Evolutionary conservation across 192 early-diverging fungal species (phyloP).

Genomic region (Chytriomyces sp.): DNA sequence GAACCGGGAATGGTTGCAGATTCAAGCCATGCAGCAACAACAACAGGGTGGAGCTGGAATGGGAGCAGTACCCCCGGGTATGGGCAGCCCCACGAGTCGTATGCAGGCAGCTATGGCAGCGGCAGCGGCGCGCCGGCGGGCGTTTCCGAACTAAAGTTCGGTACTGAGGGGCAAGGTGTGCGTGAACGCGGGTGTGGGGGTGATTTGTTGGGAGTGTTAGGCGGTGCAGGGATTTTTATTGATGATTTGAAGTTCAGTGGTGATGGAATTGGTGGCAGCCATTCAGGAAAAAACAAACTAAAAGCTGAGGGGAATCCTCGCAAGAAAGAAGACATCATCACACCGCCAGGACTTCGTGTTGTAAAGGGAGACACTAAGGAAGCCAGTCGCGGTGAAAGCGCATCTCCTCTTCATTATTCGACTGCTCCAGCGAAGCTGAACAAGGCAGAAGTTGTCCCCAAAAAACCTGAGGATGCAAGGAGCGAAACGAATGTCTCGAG

Average conservation of each 20-base stretch:
- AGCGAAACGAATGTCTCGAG: no score
- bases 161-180: neutral
- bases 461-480: no score
- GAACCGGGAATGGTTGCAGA: slow-evolving; percentile 28
- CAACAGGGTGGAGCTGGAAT: neutral
- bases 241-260: neutral
- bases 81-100: slow-evolving; percentile 12
- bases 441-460: neutral
- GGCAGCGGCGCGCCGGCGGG: slow-evolving; percentile 29
- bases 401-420: neutral
- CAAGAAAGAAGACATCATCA: neutral
- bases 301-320: neutral
- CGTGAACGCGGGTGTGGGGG: neutral
- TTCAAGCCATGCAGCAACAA: slow-evolving; percentile 27
- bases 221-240: neutral
- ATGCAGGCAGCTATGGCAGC: slow-evolving; percentile 33
- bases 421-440: neutral
- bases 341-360: neutral
- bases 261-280: neutral
- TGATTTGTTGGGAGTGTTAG: neutral
- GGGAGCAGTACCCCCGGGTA: neutral
- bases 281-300: neutral
- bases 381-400: neutral
- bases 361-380: neutral
- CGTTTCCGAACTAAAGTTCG: slow-evolving; percentile 27